Base-by-base conservation (phyloP, 2,329 filamentous ascomycete species). In the Cytospora leucostoma region DNA sequence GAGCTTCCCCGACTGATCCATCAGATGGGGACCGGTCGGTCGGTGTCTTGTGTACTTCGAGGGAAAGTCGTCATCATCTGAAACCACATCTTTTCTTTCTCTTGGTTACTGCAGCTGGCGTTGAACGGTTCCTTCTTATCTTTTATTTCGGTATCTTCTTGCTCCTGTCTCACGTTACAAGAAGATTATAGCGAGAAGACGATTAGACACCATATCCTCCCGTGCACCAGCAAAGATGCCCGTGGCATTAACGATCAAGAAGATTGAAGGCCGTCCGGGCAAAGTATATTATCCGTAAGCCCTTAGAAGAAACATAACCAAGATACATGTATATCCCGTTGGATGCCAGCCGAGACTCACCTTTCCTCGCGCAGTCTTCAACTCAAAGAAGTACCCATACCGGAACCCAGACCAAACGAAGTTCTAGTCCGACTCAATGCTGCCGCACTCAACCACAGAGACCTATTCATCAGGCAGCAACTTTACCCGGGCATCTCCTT, bases 401-500 rank as follows among this genome's bases (percentile, higher is more conserved):
- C 89, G 33, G 80, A 79, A 1, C 89, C 89, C 0, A 83, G 85
- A 33, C 83, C 84, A 17, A 81, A 81, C 66, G 84, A 97, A 74
- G 80, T 97, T 68, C 81, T 96, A 7, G 80, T 98, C 66, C 87
- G 86, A 71, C 80, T 98, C 72, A 84, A 85, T 40, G 91, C 93
- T 58, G 91, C 89, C 1, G 90, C 94, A 15, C 87, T 98, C 57
- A 98, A 98, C 80, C 95, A 98, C 79, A 90, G 93, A 70, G 95
- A 98, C 76, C 86, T 96, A 69, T 98, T 97, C 79, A 90, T 96
- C 76, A 91, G 94, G 61, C 93, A 95, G 75, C 89, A 93, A 72
- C 86, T 96, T 49, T 98, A 98, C 80, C 94, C 94, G 0, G 89
- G 86, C 69, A 89, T 92, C 59, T 89, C 90, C 13, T 96, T 96